Evolutionary conservation across 1,284 basidiomycete species (phyloP), one percentile per base, ranked within the genome.

Genomic region (Ganoderma boninense): DNA sequence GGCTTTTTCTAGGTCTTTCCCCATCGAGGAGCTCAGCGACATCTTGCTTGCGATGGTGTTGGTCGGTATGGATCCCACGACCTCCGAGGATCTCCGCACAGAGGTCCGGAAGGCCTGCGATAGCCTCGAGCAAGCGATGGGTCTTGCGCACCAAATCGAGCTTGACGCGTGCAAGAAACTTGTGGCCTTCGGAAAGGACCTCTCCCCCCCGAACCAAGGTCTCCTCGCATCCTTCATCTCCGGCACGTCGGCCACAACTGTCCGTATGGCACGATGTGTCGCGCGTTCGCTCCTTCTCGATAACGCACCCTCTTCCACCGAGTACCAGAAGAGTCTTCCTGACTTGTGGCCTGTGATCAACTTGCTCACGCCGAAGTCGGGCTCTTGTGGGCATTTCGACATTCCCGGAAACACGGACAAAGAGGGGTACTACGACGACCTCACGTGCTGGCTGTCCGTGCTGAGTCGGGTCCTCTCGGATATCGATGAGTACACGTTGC

Each of bases 391-490:
- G 0, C 76, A 85, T 62, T 88, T 89, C 73, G 86, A 87, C 54
- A 76, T 87, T 57, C 73, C 83, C 10, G 79, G 79, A 43, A 77
- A 78, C 60, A 62, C 74, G 26, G 82, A 85, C 29, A 80, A 84
- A 2, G 86, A 85, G 2, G 87, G 92, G 75, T 94, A 89, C 72
- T 93, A 89, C 73, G 84, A 87, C 46, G 84, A 87, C 62, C 83
- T 94, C 75, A 80, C 83, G 5, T 84, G 85, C 74, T 82, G 88
- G 73, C 80, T 89, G 18, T 80, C 84, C 32, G 84, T 94, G 23
- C 83, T 94, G 20, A 83, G 84, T 40, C 80, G 86, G 14, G 90
- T 87, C 2, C 76, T 93, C 61, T 84, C 86, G 8, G 86, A 91
- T 68, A 82, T 94, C 44, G 82, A 84, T 20, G 84, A 80, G 8